Percentiles rank a stretch among this genome's conserved stretches.
phyloP scores from a whole-genome alignment of 2,329 filamentous ascomycete species.

The Aspergillus tubingensis region DNA sequence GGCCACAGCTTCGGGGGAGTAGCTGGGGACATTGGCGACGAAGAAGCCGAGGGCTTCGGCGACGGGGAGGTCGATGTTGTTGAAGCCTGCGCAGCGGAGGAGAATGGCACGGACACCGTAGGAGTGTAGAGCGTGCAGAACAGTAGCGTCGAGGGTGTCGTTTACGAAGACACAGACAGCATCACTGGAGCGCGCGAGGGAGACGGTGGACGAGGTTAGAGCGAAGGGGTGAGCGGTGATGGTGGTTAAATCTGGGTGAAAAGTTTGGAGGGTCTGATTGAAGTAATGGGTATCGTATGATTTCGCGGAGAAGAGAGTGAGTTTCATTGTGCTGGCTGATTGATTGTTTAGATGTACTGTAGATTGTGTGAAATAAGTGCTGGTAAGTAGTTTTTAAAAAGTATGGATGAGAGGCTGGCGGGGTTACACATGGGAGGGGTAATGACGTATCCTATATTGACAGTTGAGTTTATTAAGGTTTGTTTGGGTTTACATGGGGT shows the following conservation, averaged over 20 bases:
- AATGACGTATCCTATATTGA: too few species aligned
- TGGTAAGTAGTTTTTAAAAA: not conserved
- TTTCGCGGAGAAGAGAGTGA: constrained; percentile 67
- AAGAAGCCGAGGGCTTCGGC: constrained; percentile 59
- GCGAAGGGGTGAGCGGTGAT: constrained; percentile 62
- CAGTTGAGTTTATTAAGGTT: too few species aligned
- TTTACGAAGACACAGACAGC: constrained; percentile 72
- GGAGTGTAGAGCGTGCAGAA: constrained; percentile 54
- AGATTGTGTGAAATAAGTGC: not conserved
- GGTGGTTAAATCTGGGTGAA: constrained; percentile 44
- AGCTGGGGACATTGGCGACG: constrained; percentile 67
- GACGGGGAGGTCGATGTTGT: constrained; percentile 63
- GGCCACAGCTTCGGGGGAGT: constrained; percentile 69
- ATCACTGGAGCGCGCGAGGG: constrained; percentile 54
- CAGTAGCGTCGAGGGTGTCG: constrained; percentile 56
- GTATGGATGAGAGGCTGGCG: too few species aligned
- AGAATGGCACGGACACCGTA: constrained; percentile 60
- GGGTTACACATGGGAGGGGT: too few species aligned
- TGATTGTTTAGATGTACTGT: not conserved
- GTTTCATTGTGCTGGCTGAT: constrained; percentile 49
- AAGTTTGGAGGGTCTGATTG: constrained; percentile 37
- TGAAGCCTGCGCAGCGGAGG: constrained; percentile 68
- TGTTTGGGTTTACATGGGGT: too few species aligned
- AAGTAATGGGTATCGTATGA: constrained; percentile 63
- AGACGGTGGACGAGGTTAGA: constrained; percentile 58